These are phyloP conservation scores for Talaromyces marneffei DNA, from an alignment of 2,329 filamentous ascomycete genomes.

Conservation along the genomic window DNA sequence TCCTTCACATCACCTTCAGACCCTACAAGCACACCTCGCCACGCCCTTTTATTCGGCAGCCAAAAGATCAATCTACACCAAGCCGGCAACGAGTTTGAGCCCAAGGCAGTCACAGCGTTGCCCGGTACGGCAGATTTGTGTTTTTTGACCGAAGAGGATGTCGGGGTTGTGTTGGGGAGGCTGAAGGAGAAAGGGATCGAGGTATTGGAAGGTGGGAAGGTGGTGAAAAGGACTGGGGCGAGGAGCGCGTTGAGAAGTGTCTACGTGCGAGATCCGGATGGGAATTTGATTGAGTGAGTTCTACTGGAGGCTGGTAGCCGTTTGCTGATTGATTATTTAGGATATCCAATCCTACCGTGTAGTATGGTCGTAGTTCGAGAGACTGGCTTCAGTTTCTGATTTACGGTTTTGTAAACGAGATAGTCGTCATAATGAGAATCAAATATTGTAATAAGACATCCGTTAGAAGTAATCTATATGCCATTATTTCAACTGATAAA, in stretches of 20 bases:
- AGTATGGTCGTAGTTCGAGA: neutral
- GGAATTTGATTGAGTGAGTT: constrained; percentile 57
- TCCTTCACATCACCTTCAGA: constrained; percentile 43
- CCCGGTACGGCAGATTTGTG: constrained; percentile 57
- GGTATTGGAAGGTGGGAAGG: constrained; percentile 40
- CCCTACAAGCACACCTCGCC: constrained; percentile 33
- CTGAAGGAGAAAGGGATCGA: constrained; percentile 44
- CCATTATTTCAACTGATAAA: constrained; percentile 6
- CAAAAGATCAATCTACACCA: constrained; percentile 61
- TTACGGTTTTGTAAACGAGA: neutral
- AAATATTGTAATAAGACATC: constrained; percentile 12
- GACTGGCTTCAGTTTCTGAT: neutral
- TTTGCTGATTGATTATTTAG: neutral
- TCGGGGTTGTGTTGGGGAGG: constrained; percentile 38
- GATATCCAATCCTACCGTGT: constrained; percentile 16
- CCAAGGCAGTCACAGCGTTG: constrained; percentile 50
- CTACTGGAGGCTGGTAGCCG: neutral
- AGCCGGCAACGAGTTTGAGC: constrained; percentile 54
- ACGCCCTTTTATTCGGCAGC: constrained; percentile 52
- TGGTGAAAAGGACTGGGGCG: constrained; percentile 54
- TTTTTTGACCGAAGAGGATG: constrained; percentile 50
- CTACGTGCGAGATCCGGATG: constrained; percentile 58
- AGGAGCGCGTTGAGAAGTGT: constrained; percentile 51
- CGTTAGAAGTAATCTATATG: constrained; percentile 12
- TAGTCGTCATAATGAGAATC: neutral